Base-by-base conservation (phyloP, 257 asterid genomes). In the Verbascum thapsus region DNA sequence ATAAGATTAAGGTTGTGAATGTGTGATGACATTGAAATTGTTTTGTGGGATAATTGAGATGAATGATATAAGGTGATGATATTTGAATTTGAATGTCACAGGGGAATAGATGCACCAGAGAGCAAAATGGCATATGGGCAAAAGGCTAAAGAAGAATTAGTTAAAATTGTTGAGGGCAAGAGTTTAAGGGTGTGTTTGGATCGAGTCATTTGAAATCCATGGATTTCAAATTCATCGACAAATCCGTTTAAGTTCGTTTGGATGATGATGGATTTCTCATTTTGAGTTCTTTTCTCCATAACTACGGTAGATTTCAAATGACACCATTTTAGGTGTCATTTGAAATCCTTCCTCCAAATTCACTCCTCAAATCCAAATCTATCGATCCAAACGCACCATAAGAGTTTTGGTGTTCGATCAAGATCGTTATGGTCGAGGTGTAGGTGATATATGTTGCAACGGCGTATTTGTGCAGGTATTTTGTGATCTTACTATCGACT, bases 21-120 rank as follows among this genome's bases (percentile, higher is more conserved):
- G 23, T 5, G n/a, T 56, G 8, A 8, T 45, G 35, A 40, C 51
- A 42, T 3, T 50, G 18, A 54, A 32, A n/a, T 41, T 26, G 5
- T 26, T 26, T 40, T 19, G 32, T 42, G 44, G 40, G 17, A 40
- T 19, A 26, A 26, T 26, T 2, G 32, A n/a, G n/a, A n/a, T n/a
- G n/a, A 8, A 32, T 57, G 35, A 10, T 59, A 2, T 26, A 5
- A 26, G 32, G 32, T 26, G 32, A 39, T 38, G 13, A 30, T 5
- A 7, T 43, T 38, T 37, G 0, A 16, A 16, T 49, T 20, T 53
- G 38, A 19, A 58, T 53, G 56, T 49, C 12, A 72, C 81, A 89
- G 99, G 85, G 99, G 97, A 66, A 90, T 94, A 1, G 97, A 94
- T 72, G 88, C 97, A 53, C 99, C 99, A 0, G 99, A 94, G 83